Percentiles rank a stretch among this genome's conserved stretches.
These are phyloP conservation scores for Colletotrichum endophyticum DNA, from an alignment of 2,329 filamentous ascomycete genomes.

Conservation along the genomic window DNA sequence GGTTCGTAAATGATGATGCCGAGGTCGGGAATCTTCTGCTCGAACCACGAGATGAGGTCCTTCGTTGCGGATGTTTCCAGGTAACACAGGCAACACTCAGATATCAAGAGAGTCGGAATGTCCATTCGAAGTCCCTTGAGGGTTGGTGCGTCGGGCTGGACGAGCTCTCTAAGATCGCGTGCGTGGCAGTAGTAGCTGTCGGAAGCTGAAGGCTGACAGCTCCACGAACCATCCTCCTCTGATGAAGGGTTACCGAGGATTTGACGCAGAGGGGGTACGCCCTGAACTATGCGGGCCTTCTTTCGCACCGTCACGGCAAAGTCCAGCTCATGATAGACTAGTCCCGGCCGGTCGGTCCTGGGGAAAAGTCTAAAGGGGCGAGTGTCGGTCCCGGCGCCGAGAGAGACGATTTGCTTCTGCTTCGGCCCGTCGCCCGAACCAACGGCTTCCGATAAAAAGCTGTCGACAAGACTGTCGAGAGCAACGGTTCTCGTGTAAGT, in stretches of 20 bases:
- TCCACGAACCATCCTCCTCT: conserved; percentile 44
- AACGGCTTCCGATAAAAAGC: conserved; percentile 63
- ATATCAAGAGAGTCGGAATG: conserved; percentile 83
- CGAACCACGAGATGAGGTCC: conserved; percentile 70
- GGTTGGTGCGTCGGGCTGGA: conserved; percentile 24
- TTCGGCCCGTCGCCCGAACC: conserved; percentile 23
- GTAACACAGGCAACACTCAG: conserved; percentile 96
- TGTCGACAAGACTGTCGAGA: conserved; percentile 77
- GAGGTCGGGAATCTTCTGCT: conserved; percentile 51
- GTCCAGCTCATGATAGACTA: conserved; percentile 92
- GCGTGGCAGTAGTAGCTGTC: conserved; percentile 64
- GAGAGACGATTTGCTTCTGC: conserved; percentile 80
- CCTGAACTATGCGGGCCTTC: conserved; percentile 64
- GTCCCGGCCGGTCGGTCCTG: conserved; percentile 34
- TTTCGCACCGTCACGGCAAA: conserved; percentile 75
- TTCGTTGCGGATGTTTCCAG: conserved; percentile 70
- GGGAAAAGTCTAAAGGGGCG: conserved; percentile 78
- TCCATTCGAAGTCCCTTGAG: conserved; percentile 51
- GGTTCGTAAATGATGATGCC: conserved; percentile 86
- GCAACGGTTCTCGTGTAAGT: conserved; percentile 91
- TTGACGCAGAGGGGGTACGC: conserved; percentile 44
- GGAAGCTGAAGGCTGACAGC: conserved; percentile 39
- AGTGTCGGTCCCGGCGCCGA: conserved; percentile 94
- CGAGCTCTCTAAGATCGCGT: conserved; percentile 72
- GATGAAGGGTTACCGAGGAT: conserved; percentile 40